Base-by-base conservation (phyloP, 768 basidiomycete species). In the Coprinopsis sp. region DNA sequence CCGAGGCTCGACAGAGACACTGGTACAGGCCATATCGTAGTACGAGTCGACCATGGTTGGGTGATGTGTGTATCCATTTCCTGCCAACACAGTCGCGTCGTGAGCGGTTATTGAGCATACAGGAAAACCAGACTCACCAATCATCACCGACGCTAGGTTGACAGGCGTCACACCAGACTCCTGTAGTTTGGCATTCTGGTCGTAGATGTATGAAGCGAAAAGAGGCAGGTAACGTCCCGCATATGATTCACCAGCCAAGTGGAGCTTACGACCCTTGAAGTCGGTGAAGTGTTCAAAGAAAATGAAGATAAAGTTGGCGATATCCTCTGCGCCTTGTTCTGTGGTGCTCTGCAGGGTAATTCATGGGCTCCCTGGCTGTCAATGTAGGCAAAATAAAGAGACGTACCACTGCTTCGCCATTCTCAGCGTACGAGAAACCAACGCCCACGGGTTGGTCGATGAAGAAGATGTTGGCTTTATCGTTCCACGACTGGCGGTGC, bases 181-280 rank as follows among this genome's bases (percentile, higher is more conserved):
- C 31, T 69, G 61, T 10, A 84, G 68, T 23, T 68, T 58, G 36
- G 62, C 55, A 60, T 92, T 91, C 54, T 83, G 78, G 63, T 91
- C 89, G 39, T 82, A 77, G 10, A 91, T 79, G 25, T 82, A 81
- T 12, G 84, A 74, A 0, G 87, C 89, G 51, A 91, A 91, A 1
- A 85, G 66, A 1, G 83, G 85, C 1, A 87, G 67, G 55, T 87
- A 85, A 7, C 81, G 78, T 4, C 84, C 87, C 1, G 78, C 87
- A 53, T 90, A 91, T 0, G 84, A 89, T 63, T 91, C 88, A 11
- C 88, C 81, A 2, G 78, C 68, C 69, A 84, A 73, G 50, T 84
- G 81, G 61, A 84, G 81, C 2, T 68, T 58, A 3, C 84, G 67
- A 2, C 82, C 84, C 52, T 84, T 79, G 68, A 87, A 87, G 54